Base-by-base conservation (phyloP, 768 basidiomycete species). In the Sporobolomyces phaffii region DNA sequence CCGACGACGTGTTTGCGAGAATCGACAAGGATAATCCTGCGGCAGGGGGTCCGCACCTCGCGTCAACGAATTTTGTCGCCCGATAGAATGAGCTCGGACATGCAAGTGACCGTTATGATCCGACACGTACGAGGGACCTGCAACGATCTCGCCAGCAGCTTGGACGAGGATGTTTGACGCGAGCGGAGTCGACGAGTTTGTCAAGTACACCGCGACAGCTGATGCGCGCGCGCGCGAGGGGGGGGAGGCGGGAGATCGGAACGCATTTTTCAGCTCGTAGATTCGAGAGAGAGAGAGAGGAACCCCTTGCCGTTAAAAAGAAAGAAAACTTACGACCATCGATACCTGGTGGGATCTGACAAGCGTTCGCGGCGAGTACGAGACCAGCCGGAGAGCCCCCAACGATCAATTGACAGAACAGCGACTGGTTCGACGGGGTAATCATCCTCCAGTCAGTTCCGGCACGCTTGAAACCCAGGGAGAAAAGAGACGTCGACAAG, bases 321-420 rank as follows among this genome's bases (percentile, higher is more conserved):
- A n/a, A n/a, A n/a, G n/a, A n/a, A n/a, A n/a, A 63, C 69, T 10
- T 62, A 70, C 61, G 86, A 47, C 90, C 89, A 76, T 87, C 84
- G 76, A 90, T 80, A 60, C 83, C 83, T 0, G 66, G 40, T 41
- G 89, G 90, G 17, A 90, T 84, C 64, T 82, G 76, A 72, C 89
- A 90, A 66, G 82, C 70, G 67, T 77, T 70, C 71, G 87, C 75
- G 4, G 88, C 85, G 49, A 89, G 80, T 36, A 83, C 74, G 73
- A 88, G 78, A 7, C 89, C 79, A 74, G 77, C 76, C 54, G 84
- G 76, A 22, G 78, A 57, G 33, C 86, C 87, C 34, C 87, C 89
- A 61, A 84, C 70, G 72, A 91, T 77, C 83, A 91, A 88, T 78
- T 90, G 86, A 78, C 89, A 90, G 78, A 81, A 84, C 38, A 69